Conservation (phyloP, 1,139 yeast species). For the Lodderomyces orthopsilosis region DNA sequence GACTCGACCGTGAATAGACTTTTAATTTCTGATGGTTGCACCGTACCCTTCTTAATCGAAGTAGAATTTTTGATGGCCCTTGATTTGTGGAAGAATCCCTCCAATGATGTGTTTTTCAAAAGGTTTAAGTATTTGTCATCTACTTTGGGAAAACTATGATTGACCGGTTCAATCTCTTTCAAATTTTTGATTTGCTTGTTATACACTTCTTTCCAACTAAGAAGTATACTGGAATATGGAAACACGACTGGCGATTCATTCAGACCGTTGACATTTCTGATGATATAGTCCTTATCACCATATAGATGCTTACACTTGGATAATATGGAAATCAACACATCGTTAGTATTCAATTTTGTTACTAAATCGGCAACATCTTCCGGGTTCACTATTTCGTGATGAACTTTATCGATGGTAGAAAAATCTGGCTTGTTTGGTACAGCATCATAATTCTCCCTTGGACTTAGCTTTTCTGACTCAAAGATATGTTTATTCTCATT, state of each 20-base stretch:
- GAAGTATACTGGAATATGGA: constrained; percentile 28
- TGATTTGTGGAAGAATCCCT: constrained; percentile 17
- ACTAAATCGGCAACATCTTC: constrained; percentile 34
- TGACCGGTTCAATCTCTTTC: constrained; percentile 4
- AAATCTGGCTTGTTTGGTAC: constrained; percentile 31
- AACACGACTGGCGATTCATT: constrained; percentile 13
- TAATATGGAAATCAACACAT: constrained; percentile 29
- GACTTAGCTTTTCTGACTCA: constrained; percentile 32
- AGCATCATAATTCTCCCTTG: constrained; percentile 32
- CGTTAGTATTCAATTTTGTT: constrained; percentile 26
- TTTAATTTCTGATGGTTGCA: constrained; percentile 14
- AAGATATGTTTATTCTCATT: constrained; percentile 30
- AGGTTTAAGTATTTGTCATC: background rate
- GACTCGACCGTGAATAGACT: constrained; percentile 6
- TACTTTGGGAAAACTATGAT: background rate
- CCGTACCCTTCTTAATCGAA: constrained; percentile 14
- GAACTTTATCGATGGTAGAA: constrained; percentile 18
- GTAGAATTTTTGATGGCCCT: constrained; percentile 21
- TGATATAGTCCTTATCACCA: constrained; percentile 26
- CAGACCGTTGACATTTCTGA: constrained; percentile 3
- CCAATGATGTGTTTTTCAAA: constrained; percentile 3
- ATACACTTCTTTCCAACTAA: constrained; percentile 31
- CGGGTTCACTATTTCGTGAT: constrained; percentile 35
- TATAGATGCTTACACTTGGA: constrained; percentile 28
- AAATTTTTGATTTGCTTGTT: constrained; percentile 22